Evolutionary conservation across 257 asterid species (phyloP), one percentile per base, ranked within the genome.

Genomic region (Nyctanthes arbortristis): DNA sequence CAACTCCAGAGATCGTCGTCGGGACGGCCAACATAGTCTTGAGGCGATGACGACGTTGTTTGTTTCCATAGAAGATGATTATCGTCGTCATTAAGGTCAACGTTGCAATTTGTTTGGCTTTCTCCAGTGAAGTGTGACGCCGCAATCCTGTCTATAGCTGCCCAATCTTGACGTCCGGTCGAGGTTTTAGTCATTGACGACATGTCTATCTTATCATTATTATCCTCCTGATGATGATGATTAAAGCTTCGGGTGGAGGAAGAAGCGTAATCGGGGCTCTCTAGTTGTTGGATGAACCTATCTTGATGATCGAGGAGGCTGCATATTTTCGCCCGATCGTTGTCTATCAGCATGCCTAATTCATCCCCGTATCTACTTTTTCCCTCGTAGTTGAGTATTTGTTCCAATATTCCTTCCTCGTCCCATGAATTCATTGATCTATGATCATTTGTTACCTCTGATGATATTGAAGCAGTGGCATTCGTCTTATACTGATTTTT

Each of bases 81-180:
- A 45, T 62, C 73, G 37, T 67, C 70, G 8, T 37, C 24, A 11
- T n/a, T n/a, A n/a, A 7, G 8, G 12, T 61, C 22, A 24, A 24
- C 58, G 5, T 75, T 75, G 3, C 71, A 28, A 27, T 52, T 22
- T 20, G 64, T 65, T 47, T 71, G 66, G 6, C 25, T 62, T 28
- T 76, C 78, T 61, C 74, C 78, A 43, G 78, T 84, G 68, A 84
- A 81, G 56, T 81, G 83, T 55, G 80, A 69, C 0, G 85, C 85
- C 20, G 80, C 85, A 24, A 80, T 75, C 56, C 79, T 62, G 70
- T 82, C 91, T 3, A 82, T 79, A 25, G 81, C 71, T 33, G 81
- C 74, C 89, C 89, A 84, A 40, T 78, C 86, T 32, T 82, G 80
- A 67, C 69, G 63, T 27, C 37, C 65, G 33, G 7, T 57, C 22